Evolutionary conservation across 768 basidiomycete species (phyloP), one percentile per base, ranked within the genome.

Genomic region (Collybiopsis luxurians): DNA sequence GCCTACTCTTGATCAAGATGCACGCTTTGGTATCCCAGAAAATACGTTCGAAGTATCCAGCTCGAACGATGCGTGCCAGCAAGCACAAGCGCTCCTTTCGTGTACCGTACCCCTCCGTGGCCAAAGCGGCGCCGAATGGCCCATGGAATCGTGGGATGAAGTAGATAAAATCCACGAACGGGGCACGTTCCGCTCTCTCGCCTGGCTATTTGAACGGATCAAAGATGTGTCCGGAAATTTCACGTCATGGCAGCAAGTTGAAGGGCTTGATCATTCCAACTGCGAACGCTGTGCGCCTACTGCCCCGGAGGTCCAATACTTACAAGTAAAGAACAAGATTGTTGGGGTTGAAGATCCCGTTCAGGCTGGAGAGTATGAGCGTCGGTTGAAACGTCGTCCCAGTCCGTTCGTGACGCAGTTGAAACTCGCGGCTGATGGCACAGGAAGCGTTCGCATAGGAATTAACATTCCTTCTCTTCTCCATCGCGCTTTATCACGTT

Each of bases 81-180:
- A 80, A 59, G 93, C 95, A 0, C 83, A 82, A 54, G 92, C 92
- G 0, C 73, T 98, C 4, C 78, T 98, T 21, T 81, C 86, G 44
- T 94, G 92, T 66, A 78, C 72, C 1, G 88, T 94, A 39, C 84
- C 88, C 36, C 80, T 96, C 51, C 76, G 76, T 13, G 79, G 81
- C 12, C 81, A 90, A 65, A 87, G 86, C 13, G 87, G 87, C 27
- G 66, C 81, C 1, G 88, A 93, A 64, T 98, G 95, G 95, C 83
- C 89, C 4, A 76, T 75, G 28, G 84, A 80, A 12, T 59, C 64
- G 4, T 97, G 92, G 92, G 74, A 71, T 40, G 89, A 93, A 63
- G 84, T 98, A 43, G 92, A 96, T 69, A 88, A 90, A 62, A 76
- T 92, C 9, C 88, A 95, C 62, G 92, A 96, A 66, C 86, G 94